Percentiles rank a stretch among this genome's conserved stretches.
phyloP scores from a whole-genome alignment of 2,329 filamentous ascomycete genomes.

The Talaromyces sp. region DNA sequence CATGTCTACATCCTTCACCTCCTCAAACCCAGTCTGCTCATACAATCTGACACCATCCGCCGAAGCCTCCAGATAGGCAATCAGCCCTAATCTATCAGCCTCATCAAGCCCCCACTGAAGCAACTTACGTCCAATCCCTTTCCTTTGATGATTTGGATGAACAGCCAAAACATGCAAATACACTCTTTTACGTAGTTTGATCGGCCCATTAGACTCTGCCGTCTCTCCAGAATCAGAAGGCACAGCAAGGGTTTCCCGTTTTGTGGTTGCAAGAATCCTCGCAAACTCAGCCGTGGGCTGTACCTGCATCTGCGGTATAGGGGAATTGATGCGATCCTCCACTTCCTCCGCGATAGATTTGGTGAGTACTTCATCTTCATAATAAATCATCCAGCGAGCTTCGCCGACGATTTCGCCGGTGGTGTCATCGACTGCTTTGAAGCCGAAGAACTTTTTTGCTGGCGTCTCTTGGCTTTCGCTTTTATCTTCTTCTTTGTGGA shows the following conservation, averaged over 20 bases:
- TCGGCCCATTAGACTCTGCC: background rate
- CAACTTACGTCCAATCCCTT: constrained; percentile 37
- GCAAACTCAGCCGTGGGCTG: background rate
- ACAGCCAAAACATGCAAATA: constrained; percentile 14
- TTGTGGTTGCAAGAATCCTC: background rate
- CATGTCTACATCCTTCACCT: background rate
- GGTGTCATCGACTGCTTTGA: constrained; percentile 18
- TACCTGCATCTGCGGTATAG: constrained; percentile 10
- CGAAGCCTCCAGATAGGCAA: constrained; percentile 41
- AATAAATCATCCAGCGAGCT: constrained; percentile 16
- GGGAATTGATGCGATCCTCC: background rate
- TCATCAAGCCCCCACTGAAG: constrained; percentile 35
- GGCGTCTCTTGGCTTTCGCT: background rate
- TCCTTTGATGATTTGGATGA: constrained; percentile 34
- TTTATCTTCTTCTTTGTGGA: background rate
- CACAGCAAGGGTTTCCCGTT: background rate
- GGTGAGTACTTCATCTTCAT: constrained; percentile 15
- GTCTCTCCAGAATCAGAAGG: background rate
- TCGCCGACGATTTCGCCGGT: constrained; percentile 17
- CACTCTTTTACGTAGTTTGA: constrained; percentile 16
- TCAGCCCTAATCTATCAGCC: constrained; percentile 35
- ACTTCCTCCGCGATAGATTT: constrained; percentile 18
- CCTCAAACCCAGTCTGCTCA: constrained; percentile 29
- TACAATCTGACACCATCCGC: constrained; percentile 39
- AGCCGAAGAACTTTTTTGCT: background rate